Conservation (phyloP, 169 alveolate species). For the Eimeria mitis region DNA sequence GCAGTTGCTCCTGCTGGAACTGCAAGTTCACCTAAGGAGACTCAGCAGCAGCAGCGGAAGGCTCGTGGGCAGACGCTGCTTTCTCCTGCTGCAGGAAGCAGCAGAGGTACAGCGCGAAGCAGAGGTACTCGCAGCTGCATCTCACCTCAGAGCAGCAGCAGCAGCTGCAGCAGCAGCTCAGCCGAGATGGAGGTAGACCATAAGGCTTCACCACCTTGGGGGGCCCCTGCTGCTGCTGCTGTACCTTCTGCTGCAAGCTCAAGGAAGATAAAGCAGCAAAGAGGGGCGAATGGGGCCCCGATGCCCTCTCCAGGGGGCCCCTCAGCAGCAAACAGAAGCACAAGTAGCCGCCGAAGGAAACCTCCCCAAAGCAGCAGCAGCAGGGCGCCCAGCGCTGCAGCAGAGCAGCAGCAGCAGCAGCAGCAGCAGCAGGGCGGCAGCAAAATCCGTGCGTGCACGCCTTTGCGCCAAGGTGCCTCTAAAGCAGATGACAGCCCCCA, state of each 20-base stretch:
- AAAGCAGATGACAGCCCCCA: neutral
- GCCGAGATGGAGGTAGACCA: constrained; percentile 2
- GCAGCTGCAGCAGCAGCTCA: constrained; percentile 1
- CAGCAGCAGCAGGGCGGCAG: neutral
- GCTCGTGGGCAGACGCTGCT: neutral
- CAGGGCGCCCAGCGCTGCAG: neutral
- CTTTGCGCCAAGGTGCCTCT: neutral
- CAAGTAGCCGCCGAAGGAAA: constrained; percentile 41
- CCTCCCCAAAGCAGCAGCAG: constrained; percentile 22
- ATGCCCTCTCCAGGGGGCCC: constrained; percentile 23
- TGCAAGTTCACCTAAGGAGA: neutral
- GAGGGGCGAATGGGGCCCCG: constrained; percentile 5
- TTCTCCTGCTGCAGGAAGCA: neutral
- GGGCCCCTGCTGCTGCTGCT: constrained; percentile 16
- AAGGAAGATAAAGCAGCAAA: constrained; percentile 11
- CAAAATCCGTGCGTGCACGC: neutral
- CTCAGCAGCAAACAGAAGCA: neutral
- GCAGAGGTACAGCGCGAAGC: neutral
- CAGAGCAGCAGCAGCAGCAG: neutral
- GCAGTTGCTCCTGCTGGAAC: neutral
- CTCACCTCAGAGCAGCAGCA: neutral
- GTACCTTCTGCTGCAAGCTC: neutral
- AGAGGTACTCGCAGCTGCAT: neutral
- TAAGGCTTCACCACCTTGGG: neutral
- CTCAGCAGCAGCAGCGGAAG: constrained; percentile 20